phyloP scores from a whole-genome alignment of 164 flowering plant species.

The Vitis amurensis region DNA sequence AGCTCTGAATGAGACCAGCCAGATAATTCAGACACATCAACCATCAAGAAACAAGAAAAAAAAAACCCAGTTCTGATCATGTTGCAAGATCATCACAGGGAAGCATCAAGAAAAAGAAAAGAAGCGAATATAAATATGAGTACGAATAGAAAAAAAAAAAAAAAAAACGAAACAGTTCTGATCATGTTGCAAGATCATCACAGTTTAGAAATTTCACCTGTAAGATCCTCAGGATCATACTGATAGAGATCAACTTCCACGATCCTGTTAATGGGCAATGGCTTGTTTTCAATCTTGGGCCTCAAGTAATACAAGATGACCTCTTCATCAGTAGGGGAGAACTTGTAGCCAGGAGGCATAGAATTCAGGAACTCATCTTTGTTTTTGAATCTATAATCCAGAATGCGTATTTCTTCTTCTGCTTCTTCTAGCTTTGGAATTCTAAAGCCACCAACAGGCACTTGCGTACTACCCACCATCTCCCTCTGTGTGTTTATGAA shows the following conservation, averaged over 20 bases:
- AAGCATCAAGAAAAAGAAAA: background rate
- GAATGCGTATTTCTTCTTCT: too few species aligned
- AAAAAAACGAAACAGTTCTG: too few species aligned
- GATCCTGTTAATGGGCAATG: conserved; percentile 6
- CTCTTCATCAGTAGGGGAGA: conserved; percentile 10
- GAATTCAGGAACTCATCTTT: background rate
- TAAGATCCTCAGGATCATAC: conserved; percentile 1
- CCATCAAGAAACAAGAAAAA: too few species aligned
- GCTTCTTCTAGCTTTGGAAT: too few species aligned
- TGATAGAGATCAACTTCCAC: conserved; percentile 6
- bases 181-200: background rate
- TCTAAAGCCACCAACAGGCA: too few species aligned
- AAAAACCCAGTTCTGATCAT: background rate
- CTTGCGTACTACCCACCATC: too few species aligned
- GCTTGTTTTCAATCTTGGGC: conserved; percentile 1
- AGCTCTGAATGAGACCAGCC: too few species aligned
- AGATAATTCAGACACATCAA: too few species aligned
- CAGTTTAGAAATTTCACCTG: conserved; percentile 1
- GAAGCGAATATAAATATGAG: background rate
- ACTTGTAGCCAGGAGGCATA: conserved; percentile 11
- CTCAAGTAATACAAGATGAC: conserved; percentile 8
- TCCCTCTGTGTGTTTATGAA: too few species aligned
- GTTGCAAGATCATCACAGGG: background rate
- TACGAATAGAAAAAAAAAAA: background rate
- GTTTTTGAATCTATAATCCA: too few species aligned